Evolutionary conservation across 768 basidiomycete genomes (phyloP), one percentile per base, ranked within the genome.

Genomic region (Macrolepiota fuliginosa): DNA sequence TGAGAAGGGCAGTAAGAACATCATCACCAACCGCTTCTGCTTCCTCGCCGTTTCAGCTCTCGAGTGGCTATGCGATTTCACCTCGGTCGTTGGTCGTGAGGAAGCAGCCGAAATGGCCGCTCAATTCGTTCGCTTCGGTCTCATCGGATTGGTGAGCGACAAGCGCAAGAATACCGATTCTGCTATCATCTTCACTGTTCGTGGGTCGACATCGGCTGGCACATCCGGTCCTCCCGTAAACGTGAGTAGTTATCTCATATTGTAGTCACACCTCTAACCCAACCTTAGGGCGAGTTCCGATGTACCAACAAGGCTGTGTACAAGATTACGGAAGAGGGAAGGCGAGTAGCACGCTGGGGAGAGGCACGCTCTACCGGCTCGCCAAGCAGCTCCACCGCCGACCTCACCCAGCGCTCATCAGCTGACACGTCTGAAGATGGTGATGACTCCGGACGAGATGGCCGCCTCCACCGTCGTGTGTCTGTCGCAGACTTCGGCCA

Each of bases 51-150:
- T 93, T 56, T 84, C 84, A 49, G 95, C 92, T 0, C 80, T 98
- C 58, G 96, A 98, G 74, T 99, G 97, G 97, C 85, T 99, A 42
- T 91, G 93, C 71, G 97, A 99, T 73, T 97, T 94, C 68, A 94
- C 97, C 0, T 97, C 96, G 1, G 93, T 96, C 36, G 93, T 95
- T 36, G 95, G 95, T 24, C 81, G 93, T 56, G 97, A 99, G 70
- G 97, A 98, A 73, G 96, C 94, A 0, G 93, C 94, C 11, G 97
- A 99, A 79, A 91, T 98, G 86, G 90, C 93, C 2, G 97, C 96
- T 3, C 97, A 98, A 72, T 98, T 98, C 68, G 95, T 98, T 50
- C 88, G 97, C 56, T 97, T 95, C 68, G 92, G 94, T 42, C 86
- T 96, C 64, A 90, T 99, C 74, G 76, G 79, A 2, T 80, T 98